Evolutionary conservation across 768 basidiomycete species (phyloP), one percentile per base, ranked within the genome.

Genomic region (Tremella yokohamensis): DNA sequence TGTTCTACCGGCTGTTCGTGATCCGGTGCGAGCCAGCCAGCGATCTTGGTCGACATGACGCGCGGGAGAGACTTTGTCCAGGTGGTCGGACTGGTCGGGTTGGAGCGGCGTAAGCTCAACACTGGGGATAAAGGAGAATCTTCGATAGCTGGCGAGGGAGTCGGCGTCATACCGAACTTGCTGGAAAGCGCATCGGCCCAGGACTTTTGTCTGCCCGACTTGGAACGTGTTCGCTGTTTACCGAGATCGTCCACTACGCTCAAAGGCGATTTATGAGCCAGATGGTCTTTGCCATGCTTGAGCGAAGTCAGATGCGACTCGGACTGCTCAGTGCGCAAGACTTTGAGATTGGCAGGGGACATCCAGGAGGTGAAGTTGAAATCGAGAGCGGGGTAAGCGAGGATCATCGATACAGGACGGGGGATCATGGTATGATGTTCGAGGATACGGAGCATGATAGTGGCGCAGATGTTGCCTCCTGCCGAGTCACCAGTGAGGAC

Each of bases 331-430:
- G 87, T 84, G 53, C 87, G 84, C 13, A 98, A 80, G 25, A 94
- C 87, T 3, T 84, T 85, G 56, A 97, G 80, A 74, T 97, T 85
- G 18, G 83, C 83, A 8, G 85, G 76, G 11, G 78, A 84, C 78
- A 79, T 79, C 94, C 94, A 98, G 19, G 92, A 94, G 0, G 90
- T 91, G 70, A 94, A 97, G 75, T 98, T 97, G 80, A 99, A 98
- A 76, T 98, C 93, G 45, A 98, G 82, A 22, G 88, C 88, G 0
- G 93, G 84, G 76, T 98, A 99, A 64, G 85, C 90, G 54, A 94
- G 83, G 25, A 96, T 85, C 57, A 98, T 80, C 1, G 88, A 88
- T 39, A 87, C 78, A 1, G 96, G 96, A 16, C 83, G 80, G 1
- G 86, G 87, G 29, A 94, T 80, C 19, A 74, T 79, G 15, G 78